Conservation (phyloP, 257 asterid genomes). For the Nicotiana otophora region DNA sequence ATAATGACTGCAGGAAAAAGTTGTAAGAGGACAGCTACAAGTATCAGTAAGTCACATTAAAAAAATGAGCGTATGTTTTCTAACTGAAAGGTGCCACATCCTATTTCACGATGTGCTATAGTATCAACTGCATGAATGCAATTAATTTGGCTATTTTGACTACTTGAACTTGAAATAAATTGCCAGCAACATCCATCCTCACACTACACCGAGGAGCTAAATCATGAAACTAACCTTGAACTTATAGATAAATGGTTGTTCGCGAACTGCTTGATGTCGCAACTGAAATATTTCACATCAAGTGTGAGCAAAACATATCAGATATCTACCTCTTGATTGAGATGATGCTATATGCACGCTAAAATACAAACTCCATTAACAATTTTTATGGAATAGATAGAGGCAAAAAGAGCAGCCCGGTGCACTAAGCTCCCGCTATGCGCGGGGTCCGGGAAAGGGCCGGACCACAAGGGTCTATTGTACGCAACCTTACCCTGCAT, state of each 20-base stretch:
- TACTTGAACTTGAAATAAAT: neutral
- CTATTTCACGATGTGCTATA: neutral
- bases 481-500: too few relatives aligned
- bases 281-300: slow-evolving; percentile 24
- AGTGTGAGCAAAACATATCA: neutral
- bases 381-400: neutral
- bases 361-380: neutral
- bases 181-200: neutral
- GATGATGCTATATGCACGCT: neutral
- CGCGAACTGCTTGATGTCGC: slow-evolving; percentile 25
- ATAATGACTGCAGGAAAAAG: slow-evolving; percentile 13
- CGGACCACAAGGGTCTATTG: too few relatives aligned
- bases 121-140: neutral
- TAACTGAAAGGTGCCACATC: neutral
- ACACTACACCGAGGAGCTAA: neutral
- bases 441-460: too few relatives aligned
- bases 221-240: slow-evolving; percentile 26
- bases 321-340: neutral
- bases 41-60: neutral
- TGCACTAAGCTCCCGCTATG: too few relatives aligned
- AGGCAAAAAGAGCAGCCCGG: neutral
- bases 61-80: neutral
- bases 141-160: neutral
- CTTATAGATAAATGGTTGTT: slow-evolving; percentile 29
- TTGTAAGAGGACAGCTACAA: neutral